Conservation (phyloP, 192 early-diverging fungal species). For the Mortierella antarctica region DNA sequence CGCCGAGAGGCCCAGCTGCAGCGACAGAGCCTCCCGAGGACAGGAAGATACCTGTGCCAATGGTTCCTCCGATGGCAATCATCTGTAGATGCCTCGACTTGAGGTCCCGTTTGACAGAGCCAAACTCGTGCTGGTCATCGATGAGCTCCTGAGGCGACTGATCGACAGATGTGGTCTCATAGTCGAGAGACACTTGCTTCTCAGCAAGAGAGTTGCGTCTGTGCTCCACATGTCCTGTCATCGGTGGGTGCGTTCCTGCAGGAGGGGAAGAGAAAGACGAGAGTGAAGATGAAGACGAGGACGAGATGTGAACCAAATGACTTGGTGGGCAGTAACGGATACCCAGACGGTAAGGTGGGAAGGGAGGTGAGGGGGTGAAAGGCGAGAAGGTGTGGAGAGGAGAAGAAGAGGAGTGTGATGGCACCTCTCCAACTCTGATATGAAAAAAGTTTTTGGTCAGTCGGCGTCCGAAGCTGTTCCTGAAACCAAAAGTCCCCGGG, state of each 20-base stretch:
- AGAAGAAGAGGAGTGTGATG: neutral
- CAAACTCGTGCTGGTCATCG: slow-evolving; percentile 35
- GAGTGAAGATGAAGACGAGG: neutral
- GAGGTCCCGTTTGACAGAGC: slow-evolving; percentile 68
- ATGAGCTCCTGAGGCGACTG: neutral
- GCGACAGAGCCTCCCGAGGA: slow-evolving; percentile 81
- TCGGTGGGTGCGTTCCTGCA: neutral
- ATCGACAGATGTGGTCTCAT: slow-evolving; percentile 1
- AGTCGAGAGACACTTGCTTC: slow-evolving; percentile 3
- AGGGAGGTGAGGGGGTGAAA: neutral
- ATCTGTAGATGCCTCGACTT: slow-evolving; percentile 77
- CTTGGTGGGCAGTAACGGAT: slow-evolving; percentile 1
- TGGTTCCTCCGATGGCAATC: slow-evolving; percentile 82
- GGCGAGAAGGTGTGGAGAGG: neutral
- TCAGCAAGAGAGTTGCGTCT: neutral
- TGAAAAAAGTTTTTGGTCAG: too few species aligned
- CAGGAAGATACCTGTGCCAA: slow-evolving; percentile 78
- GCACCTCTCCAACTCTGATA: too few species aligned
- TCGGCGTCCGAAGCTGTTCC: too few species aligned
- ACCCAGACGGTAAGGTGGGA: slow-evolving; percentile 2
- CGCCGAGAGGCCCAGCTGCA: slow-evolving; percentile 81
- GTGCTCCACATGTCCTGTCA: slow-evolving; percentile 5
- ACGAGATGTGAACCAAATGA: neutral
- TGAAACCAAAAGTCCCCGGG: too few species aligned
- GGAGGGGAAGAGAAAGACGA: neutral